Base-by-base conservation (phyloP, 331 rosid species). In the Dryas integrifolia region DNA sequence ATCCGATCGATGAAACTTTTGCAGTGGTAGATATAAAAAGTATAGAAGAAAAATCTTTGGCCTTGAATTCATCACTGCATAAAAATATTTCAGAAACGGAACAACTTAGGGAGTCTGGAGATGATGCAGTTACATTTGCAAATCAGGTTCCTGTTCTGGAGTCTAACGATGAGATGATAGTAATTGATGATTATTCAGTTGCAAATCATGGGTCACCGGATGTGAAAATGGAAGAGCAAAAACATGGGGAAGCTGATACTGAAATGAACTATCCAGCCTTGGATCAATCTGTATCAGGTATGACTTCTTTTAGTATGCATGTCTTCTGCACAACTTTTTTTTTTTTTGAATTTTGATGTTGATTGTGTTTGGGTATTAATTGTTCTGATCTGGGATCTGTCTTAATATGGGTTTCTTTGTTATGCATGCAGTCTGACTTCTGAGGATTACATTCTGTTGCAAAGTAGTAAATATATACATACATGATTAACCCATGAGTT, bases 211-310 rank as follows among this genome's bases (percentile, higher is more conserved):
- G 47, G 43, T 58, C 72, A 30, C 43, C 67, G 11, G 86, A 84
- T 49, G 80, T 58, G 72, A 68, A 38, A 15, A 66, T 76, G 84
- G 87, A 82, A 57, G 87, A 88, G 72, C 67, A 80, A 67, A 70
- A 62, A 60, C 59, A 63, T 4, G 87, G 53, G 73, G 75, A 76
- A 66, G 75, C 61, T 70, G 79, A 79, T 72, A 48, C 66, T 41
- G 71, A 67, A 60, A 60, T 67, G 62, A 75, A 65, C 55, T 78
- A 77, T 58, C 67, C 26, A 18, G 64, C 77, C 65, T 10, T 53
- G 9, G 72, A 74, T 82, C 83, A 69, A 50, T 70, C 82, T 77
- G 58, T 57, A 58, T 63, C 84, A 82, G 96, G 92, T 84, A 78
- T 24, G 35, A 45, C 56, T 51, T 76, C 58, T 8, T 65, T 70